Evolutionary conservation across 2,329 filamentous ascomycete species (phyloP).

Genomic region (Nothophoma quercina): DNA sequence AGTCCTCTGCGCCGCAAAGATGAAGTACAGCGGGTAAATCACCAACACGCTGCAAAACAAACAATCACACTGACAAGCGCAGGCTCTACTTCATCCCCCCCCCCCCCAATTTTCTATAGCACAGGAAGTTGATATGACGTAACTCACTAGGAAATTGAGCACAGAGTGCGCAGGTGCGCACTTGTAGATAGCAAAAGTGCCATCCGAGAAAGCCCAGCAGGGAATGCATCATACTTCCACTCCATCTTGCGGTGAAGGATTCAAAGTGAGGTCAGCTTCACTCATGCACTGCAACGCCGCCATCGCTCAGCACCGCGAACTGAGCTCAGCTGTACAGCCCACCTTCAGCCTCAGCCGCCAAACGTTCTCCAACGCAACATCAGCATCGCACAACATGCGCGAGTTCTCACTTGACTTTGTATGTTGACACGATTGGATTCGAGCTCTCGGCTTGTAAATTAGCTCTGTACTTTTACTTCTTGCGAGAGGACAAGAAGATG

Average conservation of each 20-base stretch:
- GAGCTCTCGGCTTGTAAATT: no score
- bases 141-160: no score
- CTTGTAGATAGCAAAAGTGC: no score
- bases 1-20: slow-evolving; percentile 13
- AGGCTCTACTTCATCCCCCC: slow-evolving; percentile 47
- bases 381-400: neutral
- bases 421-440: no score
- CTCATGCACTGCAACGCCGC: neutral
- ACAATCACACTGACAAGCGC: neutral
- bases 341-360: neutral
- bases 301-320: neutral
- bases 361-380: neutral
- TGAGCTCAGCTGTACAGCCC: slow-evolving; percentile 6
- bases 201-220: no score
- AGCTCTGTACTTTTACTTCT: no score
- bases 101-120: slow-evolving; percentile 27
- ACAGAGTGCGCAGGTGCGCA: no score
- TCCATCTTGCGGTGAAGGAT: slow-evolving; percentile 7
- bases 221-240: no score
- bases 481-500: no score
- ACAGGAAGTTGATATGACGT: no score
- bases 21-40: slow-evolving; percentile 34
- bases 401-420: no score
- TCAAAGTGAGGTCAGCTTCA: neutral
- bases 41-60: neutral